Base-by-base conservation (phyloP, 257 asterid genomes). In the Solanum gracilifrons region DNA sequence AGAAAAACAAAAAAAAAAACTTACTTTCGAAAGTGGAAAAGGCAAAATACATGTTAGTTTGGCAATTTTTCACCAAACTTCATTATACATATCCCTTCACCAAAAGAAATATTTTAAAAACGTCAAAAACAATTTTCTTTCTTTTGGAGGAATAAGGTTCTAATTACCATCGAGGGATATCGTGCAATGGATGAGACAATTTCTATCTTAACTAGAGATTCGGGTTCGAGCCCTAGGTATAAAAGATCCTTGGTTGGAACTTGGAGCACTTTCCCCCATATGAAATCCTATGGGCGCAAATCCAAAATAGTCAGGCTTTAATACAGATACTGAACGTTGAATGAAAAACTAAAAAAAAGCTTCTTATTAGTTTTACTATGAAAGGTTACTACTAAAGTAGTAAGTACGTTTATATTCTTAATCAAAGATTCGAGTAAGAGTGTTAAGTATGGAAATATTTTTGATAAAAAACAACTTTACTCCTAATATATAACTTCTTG, bases 61-160 rank as follows among this genome's bases (percentile, higher is more conserved):
- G 85, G 66, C 46, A 79, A 41, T 27, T 27, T 43, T 79, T 27
- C 62, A 79, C 39, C 85, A 43, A 43, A 79, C 36, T 43, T 79
- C 37, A 79, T 43, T 18, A 41, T 77, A 15, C 25, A 25, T 77
- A 77, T 6, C 25, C 64, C 36, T 15, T 15, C 32, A 43, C 64
- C 39, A 43, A 79, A 79, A 79, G 39, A 43, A 79, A 79, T 16
- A 79, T 62, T n/a, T 1, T 16, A 20, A 11, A 43, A 27, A 79
- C 85, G 31, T 43, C 85, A 79, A 79, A 79, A 79, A 12, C 66
- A 79, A 43, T 43, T 27, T 46, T 79, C 33, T 79, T 43, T 27
- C 23, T 8, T 27, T 43, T 43, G 4, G 36, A 39, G 18, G 39
- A 18, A 11, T 7, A 32, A 9, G n/a, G 23, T 79, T 27, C 39